Evolutionary conservation across 2,329 filamentous ascomycete species (phyloP), one percentile per base, ranked within the genome.

Genomic region (Fusarium sp.): DNA sequence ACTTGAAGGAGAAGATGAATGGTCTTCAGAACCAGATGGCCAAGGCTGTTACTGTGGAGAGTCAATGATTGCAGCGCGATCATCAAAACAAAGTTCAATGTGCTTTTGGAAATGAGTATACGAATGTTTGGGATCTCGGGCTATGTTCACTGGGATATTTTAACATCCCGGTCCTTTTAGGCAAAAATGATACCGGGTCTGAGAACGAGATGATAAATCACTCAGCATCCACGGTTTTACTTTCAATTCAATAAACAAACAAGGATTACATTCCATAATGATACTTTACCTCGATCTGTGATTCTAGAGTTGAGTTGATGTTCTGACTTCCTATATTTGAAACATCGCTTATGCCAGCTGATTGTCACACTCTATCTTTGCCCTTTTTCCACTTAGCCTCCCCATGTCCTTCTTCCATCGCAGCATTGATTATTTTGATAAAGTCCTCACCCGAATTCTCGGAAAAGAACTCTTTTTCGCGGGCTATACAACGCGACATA

Each of bases 121-220:
- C 41, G 55, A 28, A n/a, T 33, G 39, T 13, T 49, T 26, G 21
- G 24, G 28, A 42, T 29, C 15, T n/a, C 49, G 28, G 26, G 15
- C 18, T 24, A 31, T 35, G 3, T 16, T 24, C 23, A 44, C 20
- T n/a, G 3, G 62, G 47, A 35, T 35, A 31, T 3, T 6, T 33
- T 61, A 21, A 46, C 20, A 20, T 26, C 13, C 8, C 2, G 4
- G 54, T 44, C 35, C 12, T 39, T 60, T 47, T 49, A 37, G 6
- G 46, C 61, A 60, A 29, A 29, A 18, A 55, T 66, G 54, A 66
- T 61, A 61, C 61, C 63, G 62, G 54, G 63, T 55, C 63, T 66
- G 63, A 66, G 63, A 66, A 4, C 61, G 63, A 66, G 62, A 66
- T 66, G 63, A 66, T 66, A 66, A 66, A 66, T 66, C 63, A 61